Evolutionary conservation across 805 yeast genomes (phyloP).

Genomic region (Candida methanosorbosa): DNA sequence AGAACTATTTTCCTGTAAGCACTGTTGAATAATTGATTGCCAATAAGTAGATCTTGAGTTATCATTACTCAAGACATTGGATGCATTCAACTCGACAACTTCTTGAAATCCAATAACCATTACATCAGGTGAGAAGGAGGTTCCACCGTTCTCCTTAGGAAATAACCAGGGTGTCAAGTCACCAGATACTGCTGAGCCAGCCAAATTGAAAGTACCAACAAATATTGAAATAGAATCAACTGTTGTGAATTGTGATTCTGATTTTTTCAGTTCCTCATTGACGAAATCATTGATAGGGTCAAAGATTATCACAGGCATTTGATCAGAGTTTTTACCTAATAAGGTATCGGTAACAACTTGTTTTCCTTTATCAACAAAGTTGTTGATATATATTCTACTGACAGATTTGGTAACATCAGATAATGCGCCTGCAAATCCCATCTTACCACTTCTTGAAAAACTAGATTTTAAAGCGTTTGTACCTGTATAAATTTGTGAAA

Average conservation of each 20-base stretch:
- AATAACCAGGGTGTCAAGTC: slow-evolving; percentile 77
- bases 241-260: slow-evolving; percentile 48
- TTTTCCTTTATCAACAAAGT: slow-evolving; percentile 85
- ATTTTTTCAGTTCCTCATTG: slow-evolving; percentile 46
- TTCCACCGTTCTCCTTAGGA: slow-evolving; percentile 51
- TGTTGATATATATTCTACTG: slow-evolving; percentile 89
- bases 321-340: slow-evolving; percentile 73
- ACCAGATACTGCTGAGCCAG: slow-evolving; percentile 52
- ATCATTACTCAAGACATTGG: slow-evolving; percentile 82
- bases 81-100: slow-evolving; percentile 86
- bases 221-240: slow-evolving; percentile 53
- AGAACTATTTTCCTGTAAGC: slow-evolving; percentile 37
- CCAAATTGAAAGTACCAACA: slow-evolving; percentile 82
- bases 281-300: slow-evolving; percentile 89
- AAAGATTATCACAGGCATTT: slow-evolving; percentile 60
- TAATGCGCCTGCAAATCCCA: slow-evolving; percentile 95
- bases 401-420: slow-evolving; percentile 96
- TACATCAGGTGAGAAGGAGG: slow-evolving; percentile 54
- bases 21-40: slow-evolving; percentile 59
- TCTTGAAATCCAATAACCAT: slow-evolving; percentile 93
- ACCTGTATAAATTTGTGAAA: slow-evolving; percentile 93
- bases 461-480: slow-evolving; percentile 95
- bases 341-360: slow-evolving; percentile 85
- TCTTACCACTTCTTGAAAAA: slow-evolving; percentile 88
- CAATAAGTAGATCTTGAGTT: slow-evolving; percentile 69